Conservation (phyloP, 83 land plant species). For the Diphasiastrum complanatum region DNA sequence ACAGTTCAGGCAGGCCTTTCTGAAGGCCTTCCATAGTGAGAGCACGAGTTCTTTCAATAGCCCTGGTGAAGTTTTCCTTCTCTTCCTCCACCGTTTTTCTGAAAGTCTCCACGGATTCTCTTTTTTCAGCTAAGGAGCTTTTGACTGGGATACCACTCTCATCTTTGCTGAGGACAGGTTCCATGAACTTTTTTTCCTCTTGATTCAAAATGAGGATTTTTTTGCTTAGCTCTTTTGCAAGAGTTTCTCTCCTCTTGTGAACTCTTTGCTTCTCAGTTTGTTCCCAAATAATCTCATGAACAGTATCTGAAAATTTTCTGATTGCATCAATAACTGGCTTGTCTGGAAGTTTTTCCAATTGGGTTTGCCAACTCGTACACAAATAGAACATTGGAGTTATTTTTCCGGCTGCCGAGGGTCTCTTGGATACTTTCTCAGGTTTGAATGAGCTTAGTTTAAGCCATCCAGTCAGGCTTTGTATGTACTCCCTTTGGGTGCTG, state of each 20-base stretch:
- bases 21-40: not conserved
- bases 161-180: not conserved
- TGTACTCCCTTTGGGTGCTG: no score
- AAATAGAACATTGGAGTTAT: no score
- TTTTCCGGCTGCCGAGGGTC: no score
- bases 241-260: not conserved
- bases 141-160: not conserved
- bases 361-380: not conserved
- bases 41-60: not conserved
- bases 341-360: not conserved
- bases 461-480: no score
- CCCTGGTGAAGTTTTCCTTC: not conserved
- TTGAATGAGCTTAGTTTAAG: no score
- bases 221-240: not conserved
- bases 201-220: not conserved
- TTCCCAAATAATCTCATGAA: not conserved
- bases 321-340: constrained; percentile 2
- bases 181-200: not conserved
- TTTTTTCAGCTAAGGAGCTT: not conserved
- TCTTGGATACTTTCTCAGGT: no score
- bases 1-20: not conserved
- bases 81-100: constrained; percentile 1
- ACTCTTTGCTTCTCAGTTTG: not conserved
- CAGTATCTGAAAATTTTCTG: not conserved
- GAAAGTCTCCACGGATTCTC: not conserved